Base-by-base conservation (phyloP, 352 stramenopile species). In the Pythium chondricola region DNA sequence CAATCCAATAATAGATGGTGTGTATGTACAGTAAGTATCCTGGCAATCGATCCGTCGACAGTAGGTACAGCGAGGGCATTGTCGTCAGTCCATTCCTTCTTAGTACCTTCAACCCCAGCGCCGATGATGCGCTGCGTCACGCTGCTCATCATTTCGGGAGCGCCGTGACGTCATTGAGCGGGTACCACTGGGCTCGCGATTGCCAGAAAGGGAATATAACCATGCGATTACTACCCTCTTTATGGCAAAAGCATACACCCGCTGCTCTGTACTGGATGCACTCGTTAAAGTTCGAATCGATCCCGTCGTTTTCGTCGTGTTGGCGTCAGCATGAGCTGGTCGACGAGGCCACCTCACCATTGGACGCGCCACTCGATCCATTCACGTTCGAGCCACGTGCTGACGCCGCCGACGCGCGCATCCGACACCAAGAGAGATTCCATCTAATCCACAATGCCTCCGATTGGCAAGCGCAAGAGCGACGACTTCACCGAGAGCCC, bases 381-480 rank as follows among this genome's bases (percentile, higher is more conserved):
- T n/a, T n/a, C n/a, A n/a, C n/a, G n/a, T n/a, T n/a, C n/a, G n/a
- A n/a, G n/a, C n/a, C n/a, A n/a, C n/a, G n/a, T n/a, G n/a, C n/a
- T n/a, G n/a, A n/a, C n/a, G 41, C 32, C 17, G 36, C 27, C 42
- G 2, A 16, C n/a, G 21, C 36, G 21, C 4, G 13, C 3, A n/a
- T n/a, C 39, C 21, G 21, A 17, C 39, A 32, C 21, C n/a, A n/a
- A n/a, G n/a, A 33, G 18, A 26, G n/a, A 7, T 26, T 21, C n/a
- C 27, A 42, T n/a, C 48, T 14, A 9, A 9, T 46, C 24, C 8
- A 38, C 20, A n/a, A 43, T 31, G 24, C 14, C n/a, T n/a, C 40
- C 53, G 3, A 51, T 47, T 22, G 41, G 38, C 11, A 60, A 63
- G 45, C 53, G 59, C 45, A 64, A 60, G 61, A 63, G 51, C 38